Evolutionary conservation across 164 flowering plant species (phyloP).

Genomic region (Tinospora cordifolia): DNA sequence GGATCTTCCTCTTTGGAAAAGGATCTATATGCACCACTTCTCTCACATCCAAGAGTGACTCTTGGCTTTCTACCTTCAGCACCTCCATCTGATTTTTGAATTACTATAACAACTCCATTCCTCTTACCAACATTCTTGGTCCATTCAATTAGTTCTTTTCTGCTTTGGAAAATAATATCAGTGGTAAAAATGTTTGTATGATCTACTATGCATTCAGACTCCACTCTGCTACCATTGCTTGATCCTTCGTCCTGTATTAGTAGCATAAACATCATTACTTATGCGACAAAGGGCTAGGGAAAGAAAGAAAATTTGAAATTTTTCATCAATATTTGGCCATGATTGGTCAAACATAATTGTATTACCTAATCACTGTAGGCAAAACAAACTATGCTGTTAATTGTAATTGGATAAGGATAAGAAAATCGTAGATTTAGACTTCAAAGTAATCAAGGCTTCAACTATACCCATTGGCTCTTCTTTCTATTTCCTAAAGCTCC

Average conservation of each 20-base stretch:
- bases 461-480: background rate
- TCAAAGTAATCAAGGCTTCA: background rate
- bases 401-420: background rate
- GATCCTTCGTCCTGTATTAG: too few relatives aligned
- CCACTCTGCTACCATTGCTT: too few relatives aligned
- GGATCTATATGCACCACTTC: background rate
- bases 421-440: background rate
- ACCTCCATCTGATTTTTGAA: background rate
- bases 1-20: too few relatives aligned
- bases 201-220: too few relatives aligned
- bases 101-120: background rate
- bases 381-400: background rate
- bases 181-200: too few relatives aligned
- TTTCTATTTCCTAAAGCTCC: background rate
- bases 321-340: background rate
- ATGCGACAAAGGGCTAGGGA: background rate
- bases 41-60: constrained; percentile 3
- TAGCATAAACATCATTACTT: background rate
- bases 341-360: background rate
- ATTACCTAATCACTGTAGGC: background rate
- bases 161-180: background rate
- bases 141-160: constrained; percentile 1
- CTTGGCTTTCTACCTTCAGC: constrained; percentile 4
- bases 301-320: background rate
- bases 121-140: background rate